phyloP scores from a whole-genome alignment of 345 rosid species.

The Heritiera littoralis region DNA sequence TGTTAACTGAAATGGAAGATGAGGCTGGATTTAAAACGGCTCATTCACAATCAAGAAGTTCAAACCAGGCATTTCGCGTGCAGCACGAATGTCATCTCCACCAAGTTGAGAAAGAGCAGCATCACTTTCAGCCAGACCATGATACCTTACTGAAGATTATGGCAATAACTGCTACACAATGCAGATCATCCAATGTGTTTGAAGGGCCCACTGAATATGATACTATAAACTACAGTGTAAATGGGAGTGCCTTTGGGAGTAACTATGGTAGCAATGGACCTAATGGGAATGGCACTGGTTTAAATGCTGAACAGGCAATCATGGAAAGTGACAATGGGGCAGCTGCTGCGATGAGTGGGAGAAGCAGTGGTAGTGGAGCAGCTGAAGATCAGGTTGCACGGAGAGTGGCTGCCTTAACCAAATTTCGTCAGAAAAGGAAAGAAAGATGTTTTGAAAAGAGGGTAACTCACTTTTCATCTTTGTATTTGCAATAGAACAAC shows the following conservation, averaged over 20 bases:
- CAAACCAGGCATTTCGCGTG: slow-evolving; percentile 35
- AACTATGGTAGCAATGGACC: slow-evolving; percentile 65
- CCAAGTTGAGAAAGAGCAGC: slow-evolving; percentile 31
- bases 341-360: slow-evolving; percentile 35
- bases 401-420: slow-evolving; percentile 65
- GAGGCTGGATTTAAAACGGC: slow-evolving; percentile 20
- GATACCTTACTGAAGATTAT: slow-evolving; percentile 38
- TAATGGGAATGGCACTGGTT: slow-evolving; percentile 52
- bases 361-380: slow-evolving; percentile 28
- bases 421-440: slow-evolving; percentile 79
- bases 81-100: slow-evolving; percentile 41
- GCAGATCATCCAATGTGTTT: slow-evolving; percentile 53
- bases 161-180: slow-evolving; percentile 41
- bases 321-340: slow-evolving; percentile 53
- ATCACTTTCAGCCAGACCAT: slow-evolving; percentile 29
- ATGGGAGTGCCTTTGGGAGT: slow-evolving; percentile 72
- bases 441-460: slow-evolving; percentile 76
- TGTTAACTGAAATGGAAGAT: slow-evolving; percentile 32
- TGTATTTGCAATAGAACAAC: not conserved
- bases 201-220: slow-evolving; percentile 35
- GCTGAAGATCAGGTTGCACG: slow-evolving; percentile 44
- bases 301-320: slow-evolving; percentile 50
- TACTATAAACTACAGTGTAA: slow-evolving; percentile 58
- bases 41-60: slow-evolving; percentile 29
- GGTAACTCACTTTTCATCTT: slow-evolving; percentile 38